A percentile compares a stretch with the other conserved stretches of the same genome.
phyloP scores from a whole-genome alignment of 306 rosid species.

The Quercus berberidifolia region DNA sequence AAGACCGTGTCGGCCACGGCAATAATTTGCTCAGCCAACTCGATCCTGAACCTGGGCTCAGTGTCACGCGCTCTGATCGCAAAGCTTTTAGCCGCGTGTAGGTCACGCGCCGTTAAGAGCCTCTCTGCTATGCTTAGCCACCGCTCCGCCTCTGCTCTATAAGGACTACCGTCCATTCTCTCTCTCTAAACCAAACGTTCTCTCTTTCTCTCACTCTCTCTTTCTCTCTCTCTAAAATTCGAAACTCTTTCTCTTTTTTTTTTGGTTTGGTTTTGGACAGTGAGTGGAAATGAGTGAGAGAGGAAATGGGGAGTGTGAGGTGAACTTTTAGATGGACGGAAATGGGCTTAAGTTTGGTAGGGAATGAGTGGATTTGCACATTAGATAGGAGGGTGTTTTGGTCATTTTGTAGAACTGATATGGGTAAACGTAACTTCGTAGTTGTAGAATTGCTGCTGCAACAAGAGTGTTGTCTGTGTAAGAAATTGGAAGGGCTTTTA shows the following conservation, averaged over 20 bases:
- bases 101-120: slow-evolving; percentile 68
- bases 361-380: background rate
- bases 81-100: slow-evolving; percentile 70
- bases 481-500: no score
- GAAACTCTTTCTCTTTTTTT: background rate
- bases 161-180: slow-evolving; percentile 34
- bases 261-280: background rate
- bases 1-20: slow-evolving; percentile 76
- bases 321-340: background rate
- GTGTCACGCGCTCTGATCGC: slow-evolving; percentile 88
- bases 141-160: slow-evolving; percentile 73
- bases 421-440: no score
- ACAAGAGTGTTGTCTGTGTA: no score
- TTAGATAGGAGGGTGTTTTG: no score
- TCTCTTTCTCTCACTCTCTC: background rate
- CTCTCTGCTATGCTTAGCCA: slow-evolving; percentile 84
- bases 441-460: no score
- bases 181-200: background rate
- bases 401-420: no score
- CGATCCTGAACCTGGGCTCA: slow-evolving; percentile 59
- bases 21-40: slow-evolving; percentile 57
- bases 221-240: background rate
- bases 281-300: background rate
- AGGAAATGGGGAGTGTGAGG: no score
- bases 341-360: background rate